Evolutionary conservation across 805 yeast species (phyloP).

Genomic region (Naumovozyma baii): DNA sequence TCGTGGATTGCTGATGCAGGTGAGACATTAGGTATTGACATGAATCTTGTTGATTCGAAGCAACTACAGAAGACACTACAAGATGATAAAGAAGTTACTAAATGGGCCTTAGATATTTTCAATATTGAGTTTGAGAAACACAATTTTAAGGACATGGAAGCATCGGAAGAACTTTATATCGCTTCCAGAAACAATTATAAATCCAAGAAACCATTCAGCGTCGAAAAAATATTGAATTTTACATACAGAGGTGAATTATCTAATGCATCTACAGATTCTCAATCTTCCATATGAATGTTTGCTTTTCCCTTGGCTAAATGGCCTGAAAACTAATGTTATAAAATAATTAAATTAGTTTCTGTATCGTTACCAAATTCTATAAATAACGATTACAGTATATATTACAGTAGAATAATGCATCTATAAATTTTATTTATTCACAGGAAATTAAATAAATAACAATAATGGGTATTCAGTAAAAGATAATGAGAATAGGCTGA

Average conservation of each 20-base stretch:
- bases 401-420: too few relatives aligned
- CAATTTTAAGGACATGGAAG: slow-evolving; percentile 43
- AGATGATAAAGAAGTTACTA: slow-evolving; percentile 57
- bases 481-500: not conserved
- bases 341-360: too few relatives aligned
- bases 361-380: too few relatives aligned
- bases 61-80: slow-evolving; percentile 20
- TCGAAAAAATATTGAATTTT: slow-evolving; percentile 35
- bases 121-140: slow-evolving; percentile 46
- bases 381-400: too few relatives aligned
- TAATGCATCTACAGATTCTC: not conserved
- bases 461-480: not conserved
- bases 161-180: slow-evolving; percentile 68
- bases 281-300: too few relatives aligned
- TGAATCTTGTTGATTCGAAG: slow-evolving; percentile 18
- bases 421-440: not conserved
- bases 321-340: not conserved
- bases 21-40: slow-evolving; percentile 26
- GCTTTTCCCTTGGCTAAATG: too few relatives aligned
- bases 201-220: slow-evolving; percentile 25
- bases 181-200: slow-evolving; percentile 30
- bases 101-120: slow-evolving; percentile 53
- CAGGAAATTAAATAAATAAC: not conserved
- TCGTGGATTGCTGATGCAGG: slow-evolving; percentile 61
- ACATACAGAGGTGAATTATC: slow-evolving; percentile 35